phyloP scores from a whole-genome alignment of 1,139 yeast genomes.

The Meyerozyma elateridarum region DNA sequence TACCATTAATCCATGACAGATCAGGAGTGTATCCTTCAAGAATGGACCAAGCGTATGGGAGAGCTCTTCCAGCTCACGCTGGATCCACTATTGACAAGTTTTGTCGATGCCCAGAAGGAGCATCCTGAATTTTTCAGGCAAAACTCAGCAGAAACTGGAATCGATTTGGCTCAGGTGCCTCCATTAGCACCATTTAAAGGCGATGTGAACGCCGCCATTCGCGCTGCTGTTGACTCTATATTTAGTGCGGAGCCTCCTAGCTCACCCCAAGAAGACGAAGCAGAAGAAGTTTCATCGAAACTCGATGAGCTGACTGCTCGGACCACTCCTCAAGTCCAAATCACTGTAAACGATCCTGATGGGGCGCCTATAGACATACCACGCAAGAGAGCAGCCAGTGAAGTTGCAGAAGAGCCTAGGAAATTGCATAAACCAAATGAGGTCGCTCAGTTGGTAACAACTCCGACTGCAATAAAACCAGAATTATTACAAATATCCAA shows the following conservation, averaged over 20 bases:
- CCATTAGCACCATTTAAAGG: neutral
- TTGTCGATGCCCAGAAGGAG: neutral
- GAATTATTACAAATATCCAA: neutral
- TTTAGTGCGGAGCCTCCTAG: too few relatives aligned
- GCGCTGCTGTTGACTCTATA: neutral
- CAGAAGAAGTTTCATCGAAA: neutral
- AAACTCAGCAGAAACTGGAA: neutral
- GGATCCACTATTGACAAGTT: slow-evolving; percentile 1
- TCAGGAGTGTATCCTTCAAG: neutral
- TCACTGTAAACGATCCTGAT: neutral
- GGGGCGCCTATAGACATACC: too few relatives aligned
- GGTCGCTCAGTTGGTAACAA: neutral
- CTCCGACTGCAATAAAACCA: neutral
- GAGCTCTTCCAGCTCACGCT: slow-evolving; percentile 1
- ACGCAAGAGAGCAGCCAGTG: too few relatives aligned
- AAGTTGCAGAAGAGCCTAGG: neutral
- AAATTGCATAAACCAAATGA: too few relatives aligned
- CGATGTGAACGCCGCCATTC: neutral
- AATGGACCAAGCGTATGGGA: neutral
- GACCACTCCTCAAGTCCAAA: neutral
- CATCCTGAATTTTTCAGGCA: neutral
- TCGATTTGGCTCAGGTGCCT: slow-evolving; percentile 1
- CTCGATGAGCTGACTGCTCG: neutral
- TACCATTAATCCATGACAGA: too few relatives aligned
- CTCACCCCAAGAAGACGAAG: neutral